Evolutionary conservation across 176 grass and related monocot genomes (phyloP), one percentile per base, ranked within the genome.

Genomic region (Thinopyrum elongatum): DNA sequence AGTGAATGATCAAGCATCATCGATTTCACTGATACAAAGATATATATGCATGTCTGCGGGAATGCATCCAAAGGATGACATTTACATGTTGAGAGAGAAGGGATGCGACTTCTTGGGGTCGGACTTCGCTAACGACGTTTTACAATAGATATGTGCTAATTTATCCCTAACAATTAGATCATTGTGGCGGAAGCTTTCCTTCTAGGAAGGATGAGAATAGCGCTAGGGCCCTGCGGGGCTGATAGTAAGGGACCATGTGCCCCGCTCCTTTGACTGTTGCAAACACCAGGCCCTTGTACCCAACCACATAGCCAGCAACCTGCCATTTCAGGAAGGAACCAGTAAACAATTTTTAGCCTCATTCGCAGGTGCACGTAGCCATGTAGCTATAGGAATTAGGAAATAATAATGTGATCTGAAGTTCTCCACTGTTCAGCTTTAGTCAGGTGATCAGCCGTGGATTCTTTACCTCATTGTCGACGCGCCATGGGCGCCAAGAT

Each of bases 221-320:
- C 11, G 72, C 83, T 66, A 95, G 28, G 33, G 94, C 91, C 83
- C 87, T 89, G 51, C 74, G 84, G 63, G 94, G 91, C 77, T 91
- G 91, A 67, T 96, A 84, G 36, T 34, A 83, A 38, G 94, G 89
- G 15, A 97, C 89, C 89, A 88, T 93, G 23, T 96, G 94, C 11
- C 87, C 94, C 3, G 94, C 77, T 90, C 87, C 89, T 65, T 80
- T 93, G 30, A 93, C 85, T 42, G 94, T 93, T 4, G 55, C 82
- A 17, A 94, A 87, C 10, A 86, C 85, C 22, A 94, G 28, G 15
- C 85, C 83, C 46, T 65, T 83, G 30, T 96, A 93, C 9, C 88
- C 84, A 38, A 86, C 87, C 10, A 91, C 82, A 64, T 91, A 92
- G 35, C 87, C 92, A 31, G 87, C 91, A 77, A 97, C 89, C 87